These are phyloP conservation scores for Comarum palustre DNA, from an alignment of 306 rosid genomes.

Conservation along the genomic window DNA sequence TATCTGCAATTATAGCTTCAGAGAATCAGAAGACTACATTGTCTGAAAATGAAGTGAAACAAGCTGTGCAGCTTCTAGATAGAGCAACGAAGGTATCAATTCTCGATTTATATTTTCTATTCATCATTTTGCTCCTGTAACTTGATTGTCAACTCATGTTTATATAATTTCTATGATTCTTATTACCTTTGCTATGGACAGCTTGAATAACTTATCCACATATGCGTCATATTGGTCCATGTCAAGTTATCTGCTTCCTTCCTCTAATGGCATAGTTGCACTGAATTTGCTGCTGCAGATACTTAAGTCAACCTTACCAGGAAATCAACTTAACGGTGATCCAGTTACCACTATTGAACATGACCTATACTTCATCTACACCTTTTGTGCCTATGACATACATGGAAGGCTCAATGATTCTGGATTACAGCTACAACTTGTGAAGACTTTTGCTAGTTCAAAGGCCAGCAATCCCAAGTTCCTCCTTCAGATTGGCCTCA, in stretches of 20 bases:
- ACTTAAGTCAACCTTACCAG: slow-evolving; percentile 54
- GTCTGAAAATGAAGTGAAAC: slow-evolving; percentile 68
- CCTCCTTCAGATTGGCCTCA: slow-evolving; percentile 77
- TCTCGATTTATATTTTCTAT: neutral
- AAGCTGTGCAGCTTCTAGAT: slow-evolving; percentile 58
- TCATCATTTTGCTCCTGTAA: slow-evolving; percentile 13
- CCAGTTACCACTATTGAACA: slow-evolving; percentile 42
- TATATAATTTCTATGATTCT: neutral
- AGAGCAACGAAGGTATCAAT: slow-evolving; percentile 80
- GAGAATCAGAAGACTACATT: slow-evolving; percentile 59
- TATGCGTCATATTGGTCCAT: slow-evolving; percentile 2
- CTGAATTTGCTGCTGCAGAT: slow-evolving; percentile 46
- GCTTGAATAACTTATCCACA: slow-evolving; percentile 5
- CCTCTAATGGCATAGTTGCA: slow-evolving; percentile 21
- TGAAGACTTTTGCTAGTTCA: slow-evolving; percentile 57
- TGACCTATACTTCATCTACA: slow-evolving; percentile 62
- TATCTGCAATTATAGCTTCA: slow-evolving; percentile 67
- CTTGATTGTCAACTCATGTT: slow-evolving; percentile 4
- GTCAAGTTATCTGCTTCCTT: slow-evolving; percentile 24
- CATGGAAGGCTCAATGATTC: slow-evolving; percentile 72
- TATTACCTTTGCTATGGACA: too few relatives aligned
- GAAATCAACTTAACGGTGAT: slow-evolving; percentile 39
- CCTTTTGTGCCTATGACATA: slow-evolving; percentile 66
- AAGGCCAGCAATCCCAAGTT: slow-evolving; percentile 65
- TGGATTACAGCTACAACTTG: slow-evolving; percentile 52